Base-by-base conservation (phyloP, 1,284 basidiomycete genomes). In the Vanrija sp. region DNA sequence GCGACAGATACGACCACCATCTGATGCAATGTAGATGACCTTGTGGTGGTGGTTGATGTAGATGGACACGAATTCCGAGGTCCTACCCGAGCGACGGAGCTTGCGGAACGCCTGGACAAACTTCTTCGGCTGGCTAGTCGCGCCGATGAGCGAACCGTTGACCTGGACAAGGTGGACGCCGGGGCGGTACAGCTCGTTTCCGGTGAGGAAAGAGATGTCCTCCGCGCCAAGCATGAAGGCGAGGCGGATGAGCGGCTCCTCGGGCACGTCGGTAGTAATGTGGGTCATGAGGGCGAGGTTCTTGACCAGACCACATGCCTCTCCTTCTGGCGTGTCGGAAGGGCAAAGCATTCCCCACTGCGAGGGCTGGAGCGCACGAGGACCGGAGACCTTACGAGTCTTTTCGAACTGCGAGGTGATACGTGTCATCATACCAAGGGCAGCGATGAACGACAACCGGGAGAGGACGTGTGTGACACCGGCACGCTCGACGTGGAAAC, bases 331-430 rank as follows among this genome's bases (percentile, higher is more conserved):
- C 4, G 97, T 99, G 77, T 99, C 96, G 70, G 91, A 94, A 0
- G 96, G 91, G 78, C 96, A 99, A 21, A 99, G 80, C 83, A 99
- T 93, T 43, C 96, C 97, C 97, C 97, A 99, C 78, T 99, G 96
- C 80, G 88, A 91, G 10, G 96, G 94, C 74, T 99, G 96, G 60
- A 99, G 79, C 14, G 96, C 95, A 72, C 96, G 86, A 25, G 96
- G 96, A 47, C 97, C 97, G 60, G 91, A 96, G 54, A 99, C 97
- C 75, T 99, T 99, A 53, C 96, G 82, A 15, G 97, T 98, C 83
- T 99, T 99, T 77, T 99, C 96, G 72, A 99, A 99, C 78, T 99
- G 96, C 25, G 91, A 95, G 18, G 90, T 89, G 63, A 99, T 99
- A 46, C 96, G 87, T 9, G 96, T 99, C 97, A 99, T 99, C 96